Evolutionary conservation across 2,329 filamentous ascomycete species (phyloP), one percentile per base, ranked within the genome.

Genomic region (Aspergillus amoenus): DNA sequence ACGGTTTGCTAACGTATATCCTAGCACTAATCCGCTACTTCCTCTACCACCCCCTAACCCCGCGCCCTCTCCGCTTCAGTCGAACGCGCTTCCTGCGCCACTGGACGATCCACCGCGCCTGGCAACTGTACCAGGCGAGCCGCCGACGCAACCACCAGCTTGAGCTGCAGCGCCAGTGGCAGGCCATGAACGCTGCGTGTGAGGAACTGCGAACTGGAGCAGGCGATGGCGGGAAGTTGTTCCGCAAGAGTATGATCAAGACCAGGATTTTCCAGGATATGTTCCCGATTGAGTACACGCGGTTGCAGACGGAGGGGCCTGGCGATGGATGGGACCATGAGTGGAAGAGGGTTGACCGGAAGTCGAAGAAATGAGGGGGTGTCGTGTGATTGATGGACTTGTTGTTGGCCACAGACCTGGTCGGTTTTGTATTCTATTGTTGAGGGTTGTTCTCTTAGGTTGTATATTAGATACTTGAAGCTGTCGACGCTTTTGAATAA

Each of bases 31-130:
- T 90, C 73, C 81, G 87, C 67, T 90, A 90, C 78, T 84, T 87
- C 74, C 84, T 90, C 65, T 77, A 82, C 68, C 88, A 90, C 73
- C 86, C 87, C 2, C 76, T 83, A 30, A 89, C 85, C 6, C 88
- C 87, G 0, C 85, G 87, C 12, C 93, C 94, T 1, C 84, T 99
- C 63, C 89, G 91, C 68, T 93, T 97, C 84, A 91, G 86, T 41
- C 91, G 93, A 66, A 89, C 89, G 75, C 88, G 94, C 56, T 84
- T 87, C 76, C 86, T 99, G 63, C 90, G 94, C 46, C 94, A 99
- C 82, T 99, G 94, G 94, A 97, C 94, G 51, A 97, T 99, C 76
- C 93, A 97, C 81, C 92, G 94, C 67, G 93, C 93, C 21, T 97
- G 93, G 91, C 83, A 90, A 68, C 82, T 97, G 30, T 89, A 88